These are phyloP conservation scores for Lentinula sp. DNA, from an alignment of 768 basidiomycete species.

Conservation along the genomic window DNA sequence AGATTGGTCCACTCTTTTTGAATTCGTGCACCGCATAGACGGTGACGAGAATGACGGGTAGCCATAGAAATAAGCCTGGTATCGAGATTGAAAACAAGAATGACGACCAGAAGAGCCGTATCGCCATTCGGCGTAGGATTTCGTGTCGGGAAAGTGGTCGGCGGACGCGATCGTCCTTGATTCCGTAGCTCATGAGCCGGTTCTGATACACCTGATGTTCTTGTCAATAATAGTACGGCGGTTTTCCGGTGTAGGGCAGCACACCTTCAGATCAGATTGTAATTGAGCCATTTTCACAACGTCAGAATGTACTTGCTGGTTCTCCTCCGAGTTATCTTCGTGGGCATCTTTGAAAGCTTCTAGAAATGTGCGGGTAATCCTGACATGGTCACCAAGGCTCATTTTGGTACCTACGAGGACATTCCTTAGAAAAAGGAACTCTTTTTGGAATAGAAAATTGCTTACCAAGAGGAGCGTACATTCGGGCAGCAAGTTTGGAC, in stretches of 20 bases:
- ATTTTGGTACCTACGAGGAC: constrained; percentile 74
- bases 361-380: constrained; percentile 67
- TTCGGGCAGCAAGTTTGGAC: constrained; percentile 69
- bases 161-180: constrained; percentile 85
- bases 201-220: constrained; percentile 65
- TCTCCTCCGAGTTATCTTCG: constrained; percentile 19
- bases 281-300: constrained; percentile 26
- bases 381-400: constrained; percentile 79
- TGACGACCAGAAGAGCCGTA: constrained; percentile 60
- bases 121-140: constrained; percentile 56
- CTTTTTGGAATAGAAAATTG: neutral
- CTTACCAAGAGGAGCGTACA: constrained; percentile 68
- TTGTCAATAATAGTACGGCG: neutral
- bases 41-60: constrained; percentile 69
- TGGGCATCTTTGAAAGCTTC: constrained; percentile 59
- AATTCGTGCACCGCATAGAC: constrained; percentile 67
- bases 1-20: constrained; percentile 76
- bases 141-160: constrained; percentile 47
- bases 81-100: constrained; percentile 60
- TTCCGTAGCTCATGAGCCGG: constrained; percentile 53
- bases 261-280: constrained; percentile 57
- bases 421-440: constrained; percentile 69
- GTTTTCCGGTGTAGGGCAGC: neutral
- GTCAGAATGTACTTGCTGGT: constrained; percentile 14
- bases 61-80: constrained; percentile 78